These are phyloP conservation scores for Cucumis cinereus DNA, from an alignment of 306 rosid species.

Conservation along the genomic window DNA sequence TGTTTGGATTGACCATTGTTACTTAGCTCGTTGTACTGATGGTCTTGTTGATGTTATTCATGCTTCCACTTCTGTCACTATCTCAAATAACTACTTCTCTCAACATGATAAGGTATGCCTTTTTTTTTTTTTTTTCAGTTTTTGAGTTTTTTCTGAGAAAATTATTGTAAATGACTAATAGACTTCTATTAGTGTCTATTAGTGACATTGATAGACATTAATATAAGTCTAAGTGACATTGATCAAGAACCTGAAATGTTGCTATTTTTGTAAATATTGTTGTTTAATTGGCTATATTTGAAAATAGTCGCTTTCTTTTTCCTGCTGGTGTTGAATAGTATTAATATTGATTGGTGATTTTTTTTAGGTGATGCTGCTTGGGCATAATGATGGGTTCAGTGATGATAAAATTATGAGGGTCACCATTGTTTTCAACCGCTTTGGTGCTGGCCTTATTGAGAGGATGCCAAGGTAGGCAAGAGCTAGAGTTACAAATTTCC, in stretches of 20 bases:
- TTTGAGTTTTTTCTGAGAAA: too few species aligned
- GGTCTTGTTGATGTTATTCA: slow-evolving; percentile 62
- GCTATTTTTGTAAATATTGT: too few species aligned
- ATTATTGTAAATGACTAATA: too few species aligned
- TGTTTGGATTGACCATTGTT: slow-evolving; percentile 84
- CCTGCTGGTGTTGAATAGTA: background rate
- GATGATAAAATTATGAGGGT: slow-evolving; percentile 49
- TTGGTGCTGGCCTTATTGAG: slow-evolving; percentile 40
- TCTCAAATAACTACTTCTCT: slow-evolving; percentile 67
- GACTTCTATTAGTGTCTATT: too few species aligned
- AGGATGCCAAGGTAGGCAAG: slow-evolving; percentile 53
- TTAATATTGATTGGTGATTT: background rate
- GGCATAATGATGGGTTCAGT: slow-evolving; percentile 42
- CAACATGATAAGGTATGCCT: slow-evolving; percentile 69
- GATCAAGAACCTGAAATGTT: too few species aligned
- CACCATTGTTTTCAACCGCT: slow-evolving; percentile 30
- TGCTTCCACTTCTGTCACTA: slow-evolving; percentile 62
- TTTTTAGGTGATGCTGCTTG: slow-evolving; percentile 68
- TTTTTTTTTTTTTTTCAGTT: background rate
- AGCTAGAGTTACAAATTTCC: background rate
- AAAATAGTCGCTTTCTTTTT: background rate
- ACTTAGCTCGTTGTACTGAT: slow-evolving; percentile 38
- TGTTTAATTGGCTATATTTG: too few species aligned
- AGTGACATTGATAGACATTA: too few species aligned
- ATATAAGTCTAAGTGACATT: too few species aligned